Conservation (phyloP, 805 yeast genomes). For the Candida sakaeoensis region DNA sequence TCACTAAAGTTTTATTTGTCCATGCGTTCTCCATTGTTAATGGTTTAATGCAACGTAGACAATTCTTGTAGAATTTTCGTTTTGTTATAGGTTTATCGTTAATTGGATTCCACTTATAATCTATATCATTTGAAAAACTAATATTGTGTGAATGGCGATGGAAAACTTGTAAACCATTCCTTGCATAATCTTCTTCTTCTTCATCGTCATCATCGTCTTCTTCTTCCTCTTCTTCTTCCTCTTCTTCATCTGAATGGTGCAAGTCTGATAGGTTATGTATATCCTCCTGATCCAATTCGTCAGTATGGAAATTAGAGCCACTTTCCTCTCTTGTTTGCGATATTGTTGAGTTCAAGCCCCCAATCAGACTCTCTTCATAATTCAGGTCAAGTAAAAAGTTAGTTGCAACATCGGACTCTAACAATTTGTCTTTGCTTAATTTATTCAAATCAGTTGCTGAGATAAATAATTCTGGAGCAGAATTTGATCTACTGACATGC, state of each 20-base stretch:
- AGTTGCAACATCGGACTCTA: conserved; percentile 6
- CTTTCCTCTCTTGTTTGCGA: conserved; percentile 9
- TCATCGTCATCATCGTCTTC: conserved; percentile 15
- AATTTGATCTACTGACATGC: conserved; percentile 7
- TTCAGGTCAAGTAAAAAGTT: conserved; percentile 17
- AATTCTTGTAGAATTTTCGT: conserved; percentile 44
- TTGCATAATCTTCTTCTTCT: conserved; percentile 5
- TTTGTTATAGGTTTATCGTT: conserved; percentile 25
- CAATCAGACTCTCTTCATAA: conserved; percentile 17
- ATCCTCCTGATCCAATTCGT: conserved; percentile 25
- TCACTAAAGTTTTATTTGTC: conserved; percentile 46
- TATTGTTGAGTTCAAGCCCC: conserved; percentile 6
- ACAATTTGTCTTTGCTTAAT: not conserved
- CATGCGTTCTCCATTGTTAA: conserved; percentile 50
- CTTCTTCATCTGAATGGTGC: conserved; percentile 23
- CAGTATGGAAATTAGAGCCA: not conserved
- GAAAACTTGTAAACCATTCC: not conserved
- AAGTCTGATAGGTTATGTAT: conserved; percentile 24
- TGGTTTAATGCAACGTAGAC: conserved; percentile 55
- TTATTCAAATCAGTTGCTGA: not conserved
- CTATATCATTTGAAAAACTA: conserved; percentile 8
- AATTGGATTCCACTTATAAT: conserved; percentile 49
- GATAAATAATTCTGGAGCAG: conserved; percentile 9
- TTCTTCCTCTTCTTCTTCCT: conserved; percentile 16
- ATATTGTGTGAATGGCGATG: not conserved